Evolutionary conservation across 2,329 filamentous ascomycete genomes (phyloP).

Genomic region (Chrysoporthe cubensis): DNA sequence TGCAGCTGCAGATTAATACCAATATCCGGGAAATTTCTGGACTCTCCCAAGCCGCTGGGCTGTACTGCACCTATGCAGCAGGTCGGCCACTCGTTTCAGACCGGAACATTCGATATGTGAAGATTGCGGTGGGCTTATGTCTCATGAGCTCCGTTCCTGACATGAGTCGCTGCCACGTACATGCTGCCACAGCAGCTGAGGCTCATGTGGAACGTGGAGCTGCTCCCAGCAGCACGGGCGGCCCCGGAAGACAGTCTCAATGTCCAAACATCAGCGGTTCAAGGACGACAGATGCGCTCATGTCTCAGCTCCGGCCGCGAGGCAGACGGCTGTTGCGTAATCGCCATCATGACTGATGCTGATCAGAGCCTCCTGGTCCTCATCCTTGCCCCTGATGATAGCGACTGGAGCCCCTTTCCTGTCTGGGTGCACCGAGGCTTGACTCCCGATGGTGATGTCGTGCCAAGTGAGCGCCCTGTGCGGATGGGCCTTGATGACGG

Average conservation of each 20-base stretch:
- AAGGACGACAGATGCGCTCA: not conserved
- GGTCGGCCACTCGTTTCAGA: constrained; percentile 2
- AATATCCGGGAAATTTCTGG: not conserved
- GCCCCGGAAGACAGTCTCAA: not conserved
- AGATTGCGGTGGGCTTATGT: not conserved
- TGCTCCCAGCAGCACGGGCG: not conserved
- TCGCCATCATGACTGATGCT: constrained; percentile 89
- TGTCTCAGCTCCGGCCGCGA: constrained; percentile 45
- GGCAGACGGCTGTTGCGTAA: constrained; percentile 74
- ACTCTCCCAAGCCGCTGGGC: not conserved
- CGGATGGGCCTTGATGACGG: constrained; percentile 72
- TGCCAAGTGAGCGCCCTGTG: constrained; percentile 64
- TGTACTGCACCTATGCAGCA: not conserved
- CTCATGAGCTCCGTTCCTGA: not conserved
- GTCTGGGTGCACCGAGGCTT: constrained; percentile 15
- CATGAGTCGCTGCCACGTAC: not conserved
- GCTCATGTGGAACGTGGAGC: not conserved
- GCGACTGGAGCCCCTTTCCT: constrained; percentile 19
- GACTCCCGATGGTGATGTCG: constrained; percentile 53
- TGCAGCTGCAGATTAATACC: not conserved
- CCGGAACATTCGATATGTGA: not conserved
- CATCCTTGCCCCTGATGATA: constrained; percentile 32
- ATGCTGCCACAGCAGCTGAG: not conserved
- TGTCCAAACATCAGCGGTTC: not conserved
- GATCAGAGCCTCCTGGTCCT: constrained; percentile 58